Conservation (phyloP, 2,329 filamentous ascomycete species). For the Acrocalymma vagum region DNA sequence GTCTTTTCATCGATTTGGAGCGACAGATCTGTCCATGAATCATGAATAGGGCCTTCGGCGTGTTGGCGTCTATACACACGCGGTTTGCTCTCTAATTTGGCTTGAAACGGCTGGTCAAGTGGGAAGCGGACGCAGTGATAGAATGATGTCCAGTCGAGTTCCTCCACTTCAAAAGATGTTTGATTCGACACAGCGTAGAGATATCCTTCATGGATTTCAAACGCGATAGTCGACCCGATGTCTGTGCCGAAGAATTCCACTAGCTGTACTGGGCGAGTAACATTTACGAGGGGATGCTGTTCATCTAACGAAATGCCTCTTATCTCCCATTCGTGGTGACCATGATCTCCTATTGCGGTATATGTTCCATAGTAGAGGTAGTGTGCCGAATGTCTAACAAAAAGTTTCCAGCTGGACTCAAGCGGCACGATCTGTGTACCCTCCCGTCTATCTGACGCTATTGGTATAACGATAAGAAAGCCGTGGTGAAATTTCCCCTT, state of each 20-base stretch:
- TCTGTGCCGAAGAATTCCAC: constrained; percentile 69
- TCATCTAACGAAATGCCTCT: constrained; percentile 48
- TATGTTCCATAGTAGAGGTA: constrained; percentile 74
- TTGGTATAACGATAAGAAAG: no score
- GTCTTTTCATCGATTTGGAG: constrained; percentile 68
- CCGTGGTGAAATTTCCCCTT: no score
- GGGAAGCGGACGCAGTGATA: constrained; percentile 74
- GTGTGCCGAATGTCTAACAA: constrained; percentile 70
- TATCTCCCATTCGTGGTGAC: constrained; percentile 70
- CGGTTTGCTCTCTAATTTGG: constrained; percentile 53
- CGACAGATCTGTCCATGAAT: constrained; percentile 75
- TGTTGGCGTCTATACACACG: constrained; percentile 73
- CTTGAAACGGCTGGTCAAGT: constrained; percentile 56
- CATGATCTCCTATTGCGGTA: constrained; percentile 62
- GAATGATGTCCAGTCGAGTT: constrained; percentile 72
- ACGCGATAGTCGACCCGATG: constrained; percentile 73
- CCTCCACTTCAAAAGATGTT: constrained; percentile 67
- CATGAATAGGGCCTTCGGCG: constrained; percentile 75
- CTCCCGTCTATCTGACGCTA: constrained; percentile 35
- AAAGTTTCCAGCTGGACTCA: constrained; percentile 61
- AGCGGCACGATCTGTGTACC: constrained; percentile 44
- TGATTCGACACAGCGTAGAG: constrained; percentile 77
- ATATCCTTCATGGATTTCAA: constrained; percentile 71
- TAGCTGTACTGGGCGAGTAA: constrained; percentile 59
- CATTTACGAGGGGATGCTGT: constrained; percentile 54